These are phyloP conservation scores for Corymbia citriodora DNA, from an alignment of 441 rosid genomes.

Conservation along the genomic window DNA sequence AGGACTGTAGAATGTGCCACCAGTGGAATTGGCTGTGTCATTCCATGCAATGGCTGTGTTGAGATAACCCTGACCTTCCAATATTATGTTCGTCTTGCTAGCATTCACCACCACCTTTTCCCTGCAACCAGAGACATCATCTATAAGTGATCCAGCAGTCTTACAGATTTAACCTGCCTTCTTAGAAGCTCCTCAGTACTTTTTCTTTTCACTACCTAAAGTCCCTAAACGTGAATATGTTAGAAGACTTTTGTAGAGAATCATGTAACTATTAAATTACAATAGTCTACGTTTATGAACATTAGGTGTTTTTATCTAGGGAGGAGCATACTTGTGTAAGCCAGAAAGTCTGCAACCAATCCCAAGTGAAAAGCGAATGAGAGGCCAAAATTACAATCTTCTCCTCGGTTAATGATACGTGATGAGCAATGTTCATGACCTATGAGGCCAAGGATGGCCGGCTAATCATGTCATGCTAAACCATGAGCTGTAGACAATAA, in stretches of 20 bases:
- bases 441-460: not conserved
- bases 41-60: conserved; percentile 68
- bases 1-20: conserved; percentile 54
- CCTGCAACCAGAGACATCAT: not conserved
- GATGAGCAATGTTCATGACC: not conserved
- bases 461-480: not conserved
- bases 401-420: not conserved
- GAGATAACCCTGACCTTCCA: conserved; percentile 66
- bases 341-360: not conserved
- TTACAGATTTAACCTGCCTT: not conserved
- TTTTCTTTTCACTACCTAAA: not conserved
- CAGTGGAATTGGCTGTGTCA: conserved; percentile 68
- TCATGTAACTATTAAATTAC: not conserved
- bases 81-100: conserved; percentile 60
- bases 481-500: not conserved
- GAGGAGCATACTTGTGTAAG: not conserved
- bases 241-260: not conserved
- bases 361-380: not conserved
- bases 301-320: not conserved
- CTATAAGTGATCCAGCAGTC: not conserved
- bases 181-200: not conserved
- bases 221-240: not conserved
- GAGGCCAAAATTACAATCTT: not conserved
- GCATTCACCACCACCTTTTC: conserved; percentile 43
- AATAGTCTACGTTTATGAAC: not conserved